Evolutionary conservation across 2,329 filamentous ascomycete genomes (phyloP), one percentile per base, ranked within the genome.

Genomic region (Madurella fahalii): DNA sequence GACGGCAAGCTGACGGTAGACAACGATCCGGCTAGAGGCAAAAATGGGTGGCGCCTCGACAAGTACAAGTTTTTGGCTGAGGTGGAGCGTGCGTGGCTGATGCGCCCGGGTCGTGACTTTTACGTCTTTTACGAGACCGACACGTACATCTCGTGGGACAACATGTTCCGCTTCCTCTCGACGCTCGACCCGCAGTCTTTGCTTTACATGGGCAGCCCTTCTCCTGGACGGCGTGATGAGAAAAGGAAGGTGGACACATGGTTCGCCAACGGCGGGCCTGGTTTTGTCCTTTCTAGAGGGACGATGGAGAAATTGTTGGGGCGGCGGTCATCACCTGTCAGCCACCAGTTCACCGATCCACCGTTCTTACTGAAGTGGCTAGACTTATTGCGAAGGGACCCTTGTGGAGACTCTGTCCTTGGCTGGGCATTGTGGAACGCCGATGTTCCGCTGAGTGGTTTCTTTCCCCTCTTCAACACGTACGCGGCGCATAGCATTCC

Each of bases 51-150:
- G 79, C 72, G 67, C 25, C 70, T 82, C 44, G 79, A 82, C 66
- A 79, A 78, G 63, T 82, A 76, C 72, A 82, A 82, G 64, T 82
- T 82, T 58, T 63, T 82, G 31, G 77, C 79, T 40, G 79, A 80
- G 73, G 68, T 82, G 4, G 76, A 80, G 54, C 67, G 74, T 30
- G 75, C 78, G 1, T 79, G 77, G 67, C 66, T 70, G 30, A 65
- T 68, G 51, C 76, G 75, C 32, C 74, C 74, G 2, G 66, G 72
- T n/a, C 74, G 75, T 44, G 70, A 77, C 37, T 82, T 80, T 74
- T 82, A 79, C 60, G 73, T 82, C 50, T 80, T 81, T 63, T 75
- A 79, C 45, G 79, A 82, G 60, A 77, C 78, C 2, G 79, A 82
- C 62, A 82, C 79, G 47, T 80, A 73, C 58, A 52, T 76, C 13